Base-by-base conservation (phyloP, 129 eudicot genomes). In the Escallonia rubra region DNA sequence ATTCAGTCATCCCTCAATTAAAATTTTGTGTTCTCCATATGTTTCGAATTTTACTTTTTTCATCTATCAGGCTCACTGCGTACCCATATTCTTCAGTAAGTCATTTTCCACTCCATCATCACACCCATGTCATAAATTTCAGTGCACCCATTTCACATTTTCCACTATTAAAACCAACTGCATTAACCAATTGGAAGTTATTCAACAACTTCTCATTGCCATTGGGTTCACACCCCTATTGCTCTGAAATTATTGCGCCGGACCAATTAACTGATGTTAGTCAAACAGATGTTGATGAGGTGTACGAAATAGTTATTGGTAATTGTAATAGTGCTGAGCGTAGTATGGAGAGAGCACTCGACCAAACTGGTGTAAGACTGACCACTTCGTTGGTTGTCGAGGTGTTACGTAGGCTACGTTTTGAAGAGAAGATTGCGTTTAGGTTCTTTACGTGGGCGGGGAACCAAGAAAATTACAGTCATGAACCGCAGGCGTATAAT, bases 371-470 rank as follows among this genome's bases (percentile, higher is more conserved):
- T 34, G 49, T 82, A 53, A 53, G 63, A 61, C 58, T 92, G 69
- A 81, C 92, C 7, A 86, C 88, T 11, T 80, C 85, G 1, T 80
- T 89, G 69, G 92, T 86, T 13, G 66, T 82, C 3, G 87, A 84
- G 83, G 84, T 84, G 56, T 74, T 92, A 42, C 57, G 64, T 4
- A 84, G 80, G 80, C 86, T 92, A 66, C 84, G 79, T 58, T 89
- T 56, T 58, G 86, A 86, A 68, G 98, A 92, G 64, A 89, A 82
- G 72, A 40, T 84, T 23, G 98, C 95, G 11, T 88, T 92, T 72
- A 57, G 98, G 74, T 92, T 89, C 79, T 89, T 92, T 67, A 89
- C 69, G 42, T 92, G 98, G 98, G 95, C 88, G 0, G 96, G 95
- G 44, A 73, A 71, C 68, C 96, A 76, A 70, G 96, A 92, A 63